Base-by-base conservation (phyloP, 1,284 basidiomycete genomes). In the Trametes pubescens region DNA sequence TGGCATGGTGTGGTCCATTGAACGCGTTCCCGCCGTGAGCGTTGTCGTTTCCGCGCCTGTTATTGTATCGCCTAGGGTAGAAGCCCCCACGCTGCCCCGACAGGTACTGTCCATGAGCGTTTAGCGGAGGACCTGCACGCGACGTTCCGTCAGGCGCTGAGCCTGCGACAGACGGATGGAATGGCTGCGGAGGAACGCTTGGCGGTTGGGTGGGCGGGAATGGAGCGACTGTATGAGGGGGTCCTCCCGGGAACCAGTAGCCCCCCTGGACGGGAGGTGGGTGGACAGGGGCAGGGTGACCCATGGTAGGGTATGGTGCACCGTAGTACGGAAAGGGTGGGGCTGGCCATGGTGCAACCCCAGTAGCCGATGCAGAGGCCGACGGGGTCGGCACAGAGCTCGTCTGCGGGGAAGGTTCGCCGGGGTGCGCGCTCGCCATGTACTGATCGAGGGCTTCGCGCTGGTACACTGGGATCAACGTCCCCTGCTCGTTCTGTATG, bases 401-500 rank as follows among this genome's bases (percentile, higher is more conserved):
- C 4, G 67, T 37, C 14, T 58, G 68, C 10, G 57, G 32, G 2
- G 46, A 60, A 11, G 64, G 24, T 24, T 77, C 77, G 29, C 61
- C 43, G 11, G 62, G 72, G 29, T 67, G 64, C 57, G 61, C 72
- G 63, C 72, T 78, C 18, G 79, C 68, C 82, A 86, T 84, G 63
- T 87, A 86, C 56, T 84, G 80, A 53, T 81, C 83, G 29, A 91
- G 78, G 1, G 86, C 88, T 53, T 92, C 89, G 5, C 86, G 87
- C 32, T 85, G 86, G 74, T 92, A 92, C 32, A 91, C 82, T 18
- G 91, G 84, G 57, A 91, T 84, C 21, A 92, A 79, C 24, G 84
- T 84, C 4, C 90, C 89, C 59, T 89, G 86, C 59, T 90, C 88
- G 54, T 87, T 86, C 65, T 91, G 89, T 59, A 90, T 84, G 71